Evolutionary conservation across 2,329 filamentous ascomycete species (phyloP).

Genomic region (Ophiostoma tasmaniense): DNA sequence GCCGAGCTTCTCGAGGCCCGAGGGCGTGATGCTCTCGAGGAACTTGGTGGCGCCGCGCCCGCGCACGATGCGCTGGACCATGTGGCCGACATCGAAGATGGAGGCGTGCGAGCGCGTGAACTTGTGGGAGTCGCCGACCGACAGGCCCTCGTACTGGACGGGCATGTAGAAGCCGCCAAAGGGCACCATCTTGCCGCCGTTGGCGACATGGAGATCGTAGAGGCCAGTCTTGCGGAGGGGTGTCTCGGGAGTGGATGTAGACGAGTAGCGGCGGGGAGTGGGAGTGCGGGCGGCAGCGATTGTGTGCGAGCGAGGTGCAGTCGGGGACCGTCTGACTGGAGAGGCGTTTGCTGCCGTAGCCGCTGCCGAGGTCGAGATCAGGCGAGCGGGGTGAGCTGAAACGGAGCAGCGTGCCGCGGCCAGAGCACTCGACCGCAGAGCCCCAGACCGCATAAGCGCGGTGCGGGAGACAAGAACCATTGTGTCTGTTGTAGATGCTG

Average conservation of each 20-base stretch:
- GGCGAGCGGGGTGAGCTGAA: neutral
- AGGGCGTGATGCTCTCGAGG: slow-evolving; percentile 76
- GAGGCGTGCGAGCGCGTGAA: slow-evolving; percentile 85
- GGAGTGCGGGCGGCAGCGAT: too few relatives aligned
- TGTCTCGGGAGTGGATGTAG: neutral
- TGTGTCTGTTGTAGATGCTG: neutral
- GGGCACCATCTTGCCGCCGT: slow-evolving; percentile 90
- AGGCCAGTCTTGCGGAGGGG: slow-evolving; percentile 29
- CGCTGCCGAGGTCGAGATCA: neutral
- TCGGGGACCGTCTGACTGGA: neutral
- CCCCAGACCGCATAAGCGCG: neutral
- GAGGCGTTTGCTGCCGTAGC: neutral
- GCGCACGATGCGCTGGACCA: slow-evolving; percentile 82
- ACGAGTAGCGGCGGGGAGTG: neutral
- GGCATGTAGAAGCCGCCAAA: slow-evolving; percentile 93
- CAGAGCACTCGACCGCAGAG: neutral
- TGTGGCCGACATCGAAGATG: slow-evolving; percentile 93
- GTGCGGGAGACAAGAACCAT: slow-evolving; percentile 1
- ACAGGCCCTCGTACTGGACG: slow-evolving; percentile 71
- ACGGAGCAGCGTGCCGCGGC: neutral
- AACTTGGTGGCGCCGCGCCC: slow-evolving; percentile 75
- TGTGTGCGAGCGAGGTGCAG: neutral
- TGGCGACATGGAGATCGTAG: slow-evolving; percentile 41
- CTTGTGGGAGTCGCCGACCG: slow-evolving; percentile 75
- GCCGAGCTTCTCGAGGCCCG: slow-evolving; percentile 55